Base-by-base conservation (phyloP, 176 grass and related monocot species). In the Dendrocalamus sinicus region DNA sequence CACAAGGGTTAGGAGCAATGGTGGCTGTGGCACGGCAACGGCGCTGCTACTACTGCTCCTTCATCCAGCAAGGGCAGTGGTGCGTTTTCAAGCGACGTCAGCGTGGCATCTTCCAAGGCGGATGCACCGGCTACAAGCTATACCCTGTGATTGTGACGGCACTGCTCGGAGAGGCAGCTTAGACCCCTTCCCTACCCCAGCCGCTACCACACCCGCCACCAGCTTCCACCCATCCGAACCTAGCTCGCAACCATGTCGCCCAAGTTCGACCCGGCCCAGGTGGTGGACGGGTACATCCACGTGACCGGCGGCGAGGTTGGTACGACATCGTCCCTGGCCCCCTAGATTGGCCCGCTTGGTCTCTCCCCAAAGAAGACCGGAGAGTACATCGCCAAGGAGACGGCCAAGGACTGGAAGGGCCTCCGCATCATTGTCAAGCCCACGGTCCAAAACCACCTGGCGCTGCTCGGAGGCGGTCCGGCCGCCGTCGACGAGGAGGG, bases 341-440 rank as follows among this genome's bases (percentile, higher is more conserved):
- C 93, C 13, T 92, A 94, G 78, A 94, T 94, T 55, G 93, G 93
- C 1, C 93, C 93, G 22, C 89, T 94, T 46, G 93, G 93, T 57
- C 93, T 94, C 57, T 92, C 90, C 45, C 92, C 93, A 1, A 94
- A 95, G 90, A 95, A 95, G 90, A 81, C 92, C 40, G 90, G 93
- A 43, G 93, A 95, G 41, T 90, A 95, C 75, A 95, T 95, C 70
- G 93, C 93, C 70, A 95, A 95, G 79, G 93, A 95, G 88, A 95
- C 93, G 19, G 93, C 93, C 43, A 95, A 95, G 83, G 90, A 92
- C 41, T 95, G 93, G 93, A 95, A 95, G 82, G 90, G 90, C 54
- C 90, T 95, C 30, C 93, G 90, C 40, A 90, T 95, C 70, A 95
- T 90, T 20, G 93, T 95, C 57, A 95, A 95, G 88, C 93, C 92